Evolutionary conservation across 2,329 filamentous ascomycete genomes (phyloP).

Genomic region (Ophiostoma piceae): DNA sequence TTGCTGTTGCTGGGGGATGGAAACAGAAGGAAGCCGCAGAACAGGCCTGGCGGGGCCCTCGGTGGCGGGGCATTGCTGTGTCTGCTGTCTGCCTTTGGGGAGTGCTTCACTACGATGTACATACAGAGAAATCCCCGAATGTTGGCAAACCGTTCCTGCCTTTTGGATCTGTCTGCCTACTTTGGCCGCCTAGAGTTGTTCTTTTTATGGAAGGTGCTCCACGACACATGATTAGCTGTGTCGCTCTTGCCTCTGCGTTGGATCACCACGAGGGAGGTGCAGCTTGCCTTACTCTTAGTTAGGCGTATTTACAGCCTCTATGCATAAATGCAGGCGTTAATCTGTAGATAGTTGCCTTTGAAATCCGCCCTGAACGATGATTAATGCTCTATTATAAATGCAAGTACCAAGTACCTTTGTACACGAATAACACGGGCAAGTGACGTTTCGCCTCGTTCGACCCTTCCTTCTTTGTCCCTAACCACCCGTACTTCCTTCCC

Average conservation of each 20-base stretch:
- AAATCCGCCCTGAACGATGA: constrained; percentile 2
- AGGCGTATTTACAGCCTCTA: neutral
- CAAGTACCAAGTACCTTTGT: neutral
- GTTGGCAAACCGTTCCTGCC: constrained; percentile 4
- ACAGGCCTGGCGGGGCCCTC: constrained; percentile 14
- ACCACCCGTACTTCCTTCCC: neutral
- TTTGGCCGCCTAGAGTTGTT: neutral
- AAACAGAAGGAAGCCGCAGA: constrained; percentile 21
- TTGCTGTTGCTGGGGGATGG: constrained; percentile 17
- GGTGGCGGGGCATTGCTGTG: neutral
- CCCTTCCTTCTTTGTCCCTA: constrained; percentile 4
- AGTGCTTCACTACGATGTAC: no score
- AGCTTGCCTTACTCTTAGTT: neutral
- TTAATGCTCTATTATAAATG: neutral
- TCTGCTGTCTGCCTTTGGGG: neutral
- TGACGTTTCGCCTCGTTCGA: constrained; percentile 2
- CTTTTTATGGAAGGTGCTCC: constrained; percentile 7
- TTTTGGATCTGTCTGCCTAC: neutral
- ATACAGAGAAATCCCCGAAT: neutral
- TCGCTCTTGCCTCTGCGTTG: neutral
- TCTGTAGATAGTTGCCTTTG: neutral
- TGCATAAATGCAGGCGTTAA: neutral
- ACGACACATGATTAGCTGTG: neutral
- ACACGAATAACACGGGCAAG: neutral
- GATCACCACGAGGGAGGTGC: neutral